These are phyloP conservation scores for Fragilariopsis cylindrus DNA, from an alignment of 108 stramenopile species.

Conservation along the genomic window DNA sequence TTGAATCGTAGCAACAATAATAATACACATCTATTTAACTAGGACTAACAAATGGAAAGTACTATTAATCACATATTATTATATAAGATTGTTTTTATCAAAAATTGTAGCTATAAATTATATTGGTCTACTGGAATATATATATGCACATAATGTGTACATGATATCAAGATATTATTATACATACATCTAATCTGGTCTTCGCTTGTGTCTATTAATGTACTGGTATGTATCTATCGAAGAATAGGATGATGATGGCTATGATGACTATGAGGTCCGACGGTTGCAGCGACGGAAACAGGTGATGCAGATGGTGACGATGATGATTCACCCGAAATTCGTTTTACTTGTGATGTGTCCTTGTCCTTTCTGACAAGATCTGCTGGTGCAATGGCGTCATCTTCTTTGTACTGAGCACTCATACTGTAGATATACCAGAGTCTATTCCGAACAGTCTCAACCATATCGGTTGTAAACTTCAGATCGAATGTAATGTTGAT, in stretches of 20 bases:
- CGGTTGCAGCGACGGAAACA: slow-evolving; percentile 5
- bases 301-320: slow-evolving; percentile 13
- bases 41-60: too few relatives aligned
- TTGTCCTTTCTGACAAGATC: not conserved
- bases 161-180: too few relatives aligned
- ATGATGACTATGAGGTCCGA: not conserved
- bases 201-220: too few relatives aligned
- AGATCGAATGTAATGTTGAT: slow-evolving; percentile 7
- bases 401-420: slow-evolving; percentile 40
- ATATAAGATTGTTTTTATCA: too few relatives aligned
- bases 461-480: not conserved
- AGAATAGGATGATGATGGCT: not conserved
- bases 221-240: too few relatives aligned
- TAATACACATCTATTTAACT: too few relatives aligned
- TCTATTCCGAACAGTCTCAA: slow-evolving; percentile 34
- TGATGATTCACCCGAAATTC: not conserved
- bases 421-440: slow-evolving; percentile 51
- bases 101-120: too few relatives aligned
- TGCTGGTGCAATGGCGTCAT: slow-evolving; percentile 7
- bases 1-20: too few relatives aligned
- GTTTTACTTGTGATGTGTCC: not conserved
- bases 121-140: too few relatives aligned
- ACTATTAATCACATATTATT: too few relatives aligned
- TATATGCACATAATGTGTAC: too few relatives aligned
- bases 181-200: too few relatives aligned